Evolutionary conservation across 2,329 filamentous ascomycete genomes (phyloP).

Genomic region (Xylaria sp.): DNA sequence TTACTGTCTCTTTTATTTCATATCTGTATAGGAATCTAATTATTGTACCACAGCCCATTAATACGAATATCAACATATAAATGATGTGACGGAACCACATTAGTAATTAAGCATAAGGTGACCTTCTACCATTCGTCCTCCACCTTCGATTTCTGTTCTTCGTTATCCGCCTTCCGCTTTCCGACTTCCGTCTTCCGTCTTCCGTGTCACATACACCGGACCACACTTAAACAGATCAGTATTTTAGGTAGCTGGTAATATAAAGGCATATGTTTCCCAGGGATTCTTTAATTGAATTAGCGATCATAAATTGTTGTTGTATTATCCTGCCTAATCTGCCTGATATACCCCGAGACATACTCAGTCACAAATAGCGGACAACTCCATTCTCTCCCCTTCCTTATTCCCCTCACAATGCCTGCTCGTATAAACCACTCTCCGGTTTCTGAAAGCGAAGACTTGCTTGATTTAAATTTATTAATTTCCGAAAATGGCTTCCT

Average conservation of each 20-base stretch:
- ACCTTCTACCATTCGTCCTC: slow-evolving; percentile 14
- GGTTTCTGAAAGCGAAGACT: neutral
- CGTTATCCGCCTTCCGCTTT: slow-evolving; percentile 30
- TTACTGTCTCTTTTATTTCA: neutral
- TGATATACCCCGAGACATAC: neutral
- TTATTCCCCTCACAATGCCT: slow-evolving; percentile 11
- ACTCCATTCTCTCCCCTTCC: too few species aligned
- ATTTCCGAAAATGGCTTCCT: slow-evolving; percentile 70
- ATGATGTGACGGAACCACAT: too few species aligned
- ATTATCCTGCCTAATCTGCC: neutral
- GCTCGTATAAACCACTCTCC: slow-evolving; percentile 12
- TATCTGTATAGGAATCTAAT: neutral
- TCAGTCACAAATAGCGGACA: neutral
- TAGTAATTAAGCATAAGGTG: too few species aligned
- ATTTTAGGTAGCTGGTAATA: neutral
- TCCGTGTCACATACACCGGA: neutral
- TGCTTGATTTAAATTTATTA: slow-evolving; percentile 61
- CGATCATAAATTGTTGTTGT: neutral
- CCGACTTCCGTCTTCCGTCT: slow-evolving; percentile 9
- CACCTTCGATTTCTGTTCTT: slow-evolving; percentile 26
- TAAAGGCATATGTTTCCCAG: neutral
- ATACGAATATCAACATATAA: neutral
- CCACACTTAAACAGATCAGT: neutral
- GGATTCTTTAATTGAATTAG: neutral
- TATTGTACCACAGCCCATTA: neutral